Evolutionary conservation across 2,329 filamentous ascomycete genomes (phyloP).

Genomic region (Fusarium newnesense): DNA sequence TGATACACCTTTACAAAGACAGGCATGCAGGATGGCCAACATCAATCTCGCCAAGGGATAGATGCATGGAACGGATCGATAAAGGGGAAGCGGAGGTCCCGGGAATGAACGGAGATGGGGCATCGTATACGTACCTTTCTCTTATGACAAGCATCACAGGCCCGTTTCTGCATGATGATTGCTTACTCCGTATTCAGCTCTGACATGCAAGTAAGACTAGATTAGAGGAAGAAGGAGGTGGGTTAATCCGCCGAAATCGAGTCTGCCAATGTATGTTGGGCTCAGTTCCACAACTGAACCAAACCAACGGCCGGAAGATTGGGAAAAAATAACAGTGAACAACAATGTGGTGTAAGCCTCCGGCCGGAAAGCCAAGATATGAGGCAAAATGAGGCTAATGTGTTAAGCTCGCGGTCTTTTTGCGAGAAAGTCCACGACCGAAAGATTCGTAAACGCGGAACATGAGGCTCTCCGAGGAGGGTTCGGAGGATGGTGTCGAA

Average conservation of each 20-base stretch:
- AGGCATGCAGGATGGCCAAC: background rate
- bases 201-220: background rate
- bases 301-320: background rate
- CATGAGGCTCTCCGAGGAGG: conserved; percentile 6
- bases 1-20: background rate
- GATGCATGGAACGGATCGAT: background rate
- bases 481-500: conserved; percentile 3
- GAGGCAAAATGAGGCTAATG: background rate
- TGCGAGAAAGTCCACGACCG: background rate
- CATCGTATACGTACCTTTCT: conserved; percentile 35
- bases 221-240: background rate
- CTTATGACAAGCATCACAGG: conserved; percentile 40
- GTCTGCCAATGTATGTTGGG: background rate
- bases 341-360: background rate
- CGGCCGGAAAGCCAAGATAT: background rate
- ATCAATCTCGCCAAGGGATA: conserved; percentile 10
- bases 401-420: background rate
- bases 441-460: conserved; percentile 12
- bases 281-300: background rate
- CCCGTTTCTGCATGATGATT: conserved; percentile 31
- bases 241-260: background rate
- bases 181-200: background rate
- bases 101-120: background rate
- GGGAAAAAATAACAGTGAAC: background rate
- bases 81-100: background rate